phyloP scores from a whole-genome alignment of 176 grass and related monocot genomes.

The Phoenix roebelenii region DNA sequence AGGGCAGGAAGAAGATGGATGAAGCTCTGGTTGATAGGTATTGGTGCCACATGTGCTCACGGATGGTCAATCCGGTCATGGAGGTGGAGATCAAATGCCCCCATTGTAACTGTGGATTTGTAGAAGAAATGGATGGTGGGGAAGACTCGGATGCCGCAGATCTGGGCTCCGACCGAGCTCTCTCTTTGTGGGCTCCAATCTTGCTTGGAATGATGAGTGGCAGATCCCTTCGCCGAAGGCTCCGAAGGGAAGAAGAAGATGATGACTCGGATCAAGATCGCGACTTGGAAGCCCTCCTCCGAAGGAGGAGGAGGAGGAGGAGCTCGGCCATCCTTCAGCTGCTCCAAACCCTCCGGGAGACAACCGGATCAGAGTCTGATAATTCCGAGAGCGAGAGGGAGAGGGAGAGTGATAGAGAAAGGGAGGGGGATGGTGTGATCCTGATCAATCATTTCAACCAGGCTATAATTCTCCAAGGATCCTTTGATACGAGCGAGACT shows the following conservation, averaged over 20 bases:
- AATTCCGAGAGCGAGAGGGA: constrained; percentile 1
- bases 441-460: constrained; percentile 29
- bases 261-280: not conserved
- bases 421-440: constrained; percentile 20
- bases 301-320: constrained; percentile 33
- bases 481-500: constrained; percentile 2
- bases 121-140: constrained; percentile 61
- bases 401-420: constrained; percentile 24
- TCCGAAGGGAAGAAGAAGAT: constrained; percentile 10
- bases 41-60: constrained; percentile 75
- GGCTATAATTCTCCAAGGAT: constrained; percentile 17
- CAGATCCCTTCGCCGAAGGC: constrained; percentile 19
- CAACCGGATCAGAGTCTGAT: constrained; percentile 23
- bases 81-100: constrained; percentile 66
- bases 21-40: constrained; percentile 23
- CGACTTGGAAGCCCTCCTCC: constrained; percentile 9
- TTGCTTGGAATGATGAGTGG: constrained; percentile 52
- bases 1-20: constrained; percentile 24
- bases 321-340: constrained; percentile 41
- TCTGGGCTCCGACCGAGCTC: constrained; percentile 13
- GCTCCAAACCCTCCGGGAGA: constrained; percentile 44
- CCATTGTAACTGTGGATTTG: constrained; percentile 63
- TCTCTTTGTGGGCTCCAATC: constrained; percentile 38
- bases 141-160: not conserved
- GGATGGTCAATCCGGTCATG: constrained; percentile 46